Evolutionary conservation across 1,284 basidiomycete species (phyloP).

Genomic region (Chalciporus sp.): DNA sequence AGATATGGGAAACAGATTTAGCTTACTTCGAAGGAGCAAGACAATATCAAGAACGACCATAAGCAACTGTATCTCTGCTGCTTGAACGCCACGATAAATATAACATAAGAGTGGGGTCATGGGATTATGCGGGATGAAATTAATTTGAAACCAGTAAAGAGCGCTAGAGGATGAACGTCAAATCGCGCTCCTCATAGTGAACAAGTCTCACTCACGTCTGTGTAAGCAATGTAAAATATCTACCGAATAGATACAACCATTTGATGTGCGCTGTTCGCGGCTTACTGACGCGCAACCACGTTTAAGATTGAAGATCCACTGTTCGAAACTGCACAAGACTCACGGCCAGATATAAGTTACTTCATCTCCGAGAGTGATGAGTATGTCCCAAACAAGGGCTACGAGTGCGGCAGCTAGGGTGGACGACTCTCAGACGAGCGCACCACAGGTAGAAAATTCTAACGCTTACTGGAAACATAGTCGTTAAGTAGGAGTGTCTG

Average conservation of each 20-base stretch:
- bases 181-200: background rate
- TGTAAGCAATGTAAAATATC: constrained; percentile 14
- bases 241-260: constrained; percentile 26
- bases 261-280: constrained; percentile 7
- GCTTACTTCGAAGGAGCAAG: background rate
- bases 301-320: background rate
- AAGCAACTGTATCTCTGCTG: constrained; percentile 8
- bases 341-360: background rate
- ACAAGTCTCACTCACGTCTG: constrained; percentile 16
- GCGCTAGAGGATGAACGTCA: constrained; percentile 13
- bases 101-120: constrained; percentile 11
- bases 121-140: background rate
- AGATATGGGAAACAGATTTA: background rate
- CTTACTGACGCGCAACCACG: background rate
- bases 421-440: background rate
- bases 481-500: background rate
- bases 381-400: background rate
- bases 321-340: background rate
- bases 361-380: background rate
- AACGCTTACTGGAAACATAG: background rate
- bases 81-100: constrained; percentile 18
- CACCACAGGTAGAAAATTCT: background rate
- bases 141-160: constrained; percentile 12
- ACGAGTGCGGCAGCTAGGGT: background rate
- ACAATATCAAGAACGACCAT: constrained; percentile 19